Conservation (phyloP, 2,329 filamentous ascomycete species). For the Trichophyton equinum region DNA sequence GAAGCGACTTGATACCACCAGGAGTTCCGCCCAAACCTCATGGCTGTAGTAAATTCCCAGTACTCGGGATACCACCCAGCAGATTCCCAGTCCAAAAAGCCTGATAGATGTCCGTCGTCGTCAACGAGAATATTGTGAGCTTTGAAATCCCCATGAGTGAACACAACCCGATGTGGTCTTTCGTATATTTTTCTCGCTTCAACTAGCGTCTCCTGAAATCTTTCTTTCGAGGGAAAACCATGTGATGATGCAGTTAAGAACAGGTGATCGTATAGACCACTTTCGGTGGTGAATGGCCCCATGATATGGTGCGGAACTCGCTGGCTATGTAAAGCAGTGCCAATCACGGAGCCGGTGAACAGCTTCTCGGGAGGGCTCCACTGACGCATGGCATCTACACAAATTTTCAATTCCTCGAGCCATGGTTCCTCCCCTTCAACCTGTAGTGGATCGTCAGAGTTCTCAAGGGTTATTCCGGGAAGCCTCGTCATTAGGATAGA, state of each 20-base stretch:
- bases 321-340: background rate
- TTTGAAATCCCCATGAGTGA: slow-evolving; percentile 18
- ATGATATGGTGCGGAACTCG: background rate
- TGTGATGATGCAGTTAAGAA: slow-evolving; percentile 19
- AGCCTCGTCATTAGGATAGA: slow-evolving; percentile 24
- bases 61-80: slow-evolving; percentile 9
- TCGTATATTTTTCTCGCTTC: slow-evolving; percentile 15
- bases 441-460: slow-evolving; percentile 19
- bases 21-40: slow-evolving; percentile 15
- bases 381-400: slow-evolving; percentile 24
- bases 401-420: slow-evolving; percentile 25
- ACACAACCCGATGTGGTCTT: slow-evolving; percentile 16
- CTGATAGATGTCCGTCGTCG: slow-evolving; percentile 16
- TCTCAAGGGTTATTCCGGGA: slow-evolving; percentile 16
- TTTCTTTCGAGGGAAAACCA: slow-evolving; percentile 18
- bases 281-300: background rate
- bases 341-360: slow-evolving; percentile 18
- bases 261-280: slow-evolving; percentile 22
- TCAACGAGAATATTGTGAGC: slow-evolving; percentile 17
- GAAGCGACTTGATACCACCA: slow-evolving; percentile 17
- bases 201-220: slow-evolving; percentile 18
- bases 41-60: slow-evolving; percentile 17
- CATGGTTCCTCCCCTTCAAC: slow-evolving; percentile 22
- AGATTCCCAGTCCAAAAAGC: slow-evolving; percentile 19
- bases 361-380: slow-evolving; percentile 23